Base-by-base conservation (phyloP, 495 filamentous ascomycete genomes). In the Lepraria neglecta region DNA sequence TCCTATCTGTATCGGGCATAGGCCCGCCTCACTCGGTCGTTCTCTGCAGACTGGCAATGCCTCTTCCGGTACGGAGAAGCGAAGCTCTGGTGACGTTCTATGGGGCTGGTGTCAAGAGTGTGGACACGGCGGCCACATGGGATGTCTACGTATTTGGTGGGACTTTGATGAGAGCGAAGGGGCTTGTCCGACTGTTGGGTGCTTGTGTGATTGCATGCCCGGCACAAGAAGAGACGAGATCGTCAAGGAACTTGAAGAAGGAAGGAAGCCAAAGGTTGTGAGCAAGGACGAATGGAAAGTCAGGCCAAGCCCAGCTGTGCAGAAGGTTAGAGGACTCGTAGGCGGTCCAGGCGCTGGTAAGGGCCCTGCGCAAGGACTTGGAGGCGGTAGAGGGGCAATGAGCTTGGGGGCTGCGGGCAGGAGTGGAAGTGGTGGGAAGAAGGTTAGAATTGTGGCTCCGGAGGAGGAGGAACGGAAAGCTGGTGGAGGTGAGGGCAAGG, bases 41-140 rank as follows among this genome's bases (percentile, higher is more conserved):
- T 10, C 24, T 40, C 11, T 21, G 24, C 17, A 42, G 35, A 33
- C 54, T 19, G 69, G 27, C 63, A 67, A 21, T 60, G 53, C 43
- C 52, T 68, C 17, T 58, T 60, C 6, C 60, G 58, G 15, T n/a
- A 56, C 11, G 27, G 50, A 28, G 57, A 69, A 2, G 27, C 64
- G 15, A 64, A 72, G 28, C 14, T 71, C 71, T 55, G 74, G 70
- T 42, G 68, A 73, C 28, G 67, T 68, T 21, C 68, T 82, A 11
- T 91, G 87, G 87, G 82, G 78, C 67, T 86, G 82, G 76, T 92
- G 88, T 63, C 83, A 87, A 59, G 81, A 83, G 45, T 92, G 88
- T 61, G 84, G 83, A 21, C 88, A 92, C 64, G 87, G 87, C 50
- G 88, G 87, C 6, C 88, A 92, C 70, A 71, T 81, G 1, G 79